phyloP scores from a whole-genome alignment of 164 flowering plant genomes.

The Magnolia sinica region DNA sequence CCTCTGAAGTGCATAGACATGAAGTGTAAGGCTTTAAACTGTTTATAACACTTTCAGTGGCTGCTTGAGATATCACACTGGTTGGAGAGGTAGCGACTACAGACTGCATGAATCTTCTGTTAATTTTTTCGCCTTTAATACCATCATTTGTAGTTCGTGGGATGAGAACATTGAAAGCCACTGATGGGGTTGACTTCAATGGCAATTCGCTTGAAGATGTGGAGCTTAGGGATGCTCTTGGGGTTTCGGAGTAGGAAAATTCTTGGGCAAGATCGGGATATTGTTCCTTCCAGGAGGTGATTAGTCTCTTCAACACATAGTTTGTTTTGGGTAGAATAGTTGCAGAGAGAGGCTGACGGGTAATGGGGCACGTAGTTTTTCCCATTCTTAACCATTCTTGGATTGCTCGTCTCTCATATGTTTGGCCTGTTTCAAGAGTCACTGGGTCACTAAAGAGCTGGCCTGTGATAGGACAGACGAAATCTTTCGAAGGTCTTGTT shows the following conservation, averaged over 20 bases:
- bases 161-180: constrained; percentile 15
- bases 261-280: constrained; percentile 70
- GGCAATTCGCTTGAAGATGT: constrained; percentile 27
- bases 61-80: constrained; percentile 76
- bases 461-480: constrained; percentile 74
- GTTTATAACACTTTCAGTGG: constrained; percentile 49
- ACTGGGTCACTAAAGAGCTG: constrained; percentile 72
- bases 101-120: constrained; percentile 38
- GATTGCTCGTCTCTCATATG: constrained; percentile 80
- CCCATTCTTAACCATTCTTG: constrained; percentile 79
- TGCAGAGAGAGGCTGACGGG: constrained; percentile 65
- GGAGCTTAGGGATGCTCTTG: constrained; percentile 32
- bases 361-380: constrained; percentile 74
- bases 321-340: constrained; percentile 60
- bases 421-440: constrained; percentile 87
- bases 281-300: constrained; percentile 74
- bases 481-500: constrained; percentile 70
- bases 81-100: constrained; percentile 51
- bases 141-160: constrained; percentile 20
- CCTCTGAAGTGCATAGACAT: constrained; percentile 60
- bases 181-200: constrained; percentile 21
- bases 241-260: constrained; percentile 47
- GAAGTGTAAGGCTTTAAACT: constrained; percentile 51
- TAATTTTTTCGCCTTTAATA: constrained; percentile 16
- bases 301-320: constrained; percentile 67